Conservation (phyloP, 177 flowering plant genomes). For the Telopea speciosissima region DNA sequence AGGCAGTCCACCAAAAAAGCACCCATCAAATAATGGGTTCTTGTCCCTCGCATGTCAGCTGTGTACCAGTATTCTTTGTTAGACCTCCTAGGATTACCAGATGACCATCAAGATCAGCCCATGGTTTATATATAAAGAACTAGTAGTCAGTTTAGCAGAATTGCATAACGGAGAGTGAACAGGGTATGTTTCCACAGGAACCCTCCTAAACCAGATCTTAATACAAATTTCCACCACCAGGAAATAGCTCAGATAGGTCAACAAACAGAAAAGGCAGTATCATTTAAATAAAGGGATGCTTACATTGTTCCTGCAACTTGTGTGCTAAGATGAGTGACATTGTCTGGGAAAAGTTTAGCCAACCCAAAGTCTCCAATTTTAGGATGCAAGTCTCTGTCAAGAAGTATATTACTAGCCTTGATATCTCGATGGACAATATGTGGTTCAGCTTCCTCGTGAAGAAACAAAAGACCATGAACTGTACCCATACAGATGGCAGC, state of each 20-base stretch:
- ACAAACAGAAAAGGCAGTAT: background rate
- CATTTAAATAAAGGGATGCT: slow-evolving; percentile 20
- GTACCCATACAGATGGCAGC: slow-evolving; percentile 63
- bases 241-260: background rate
- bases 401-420: slow-evolving; percentile 82
- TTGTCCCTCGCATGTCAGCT: background rate
- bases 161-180: background rate
- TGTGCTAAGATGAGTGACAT: slow-evolving; percentile 81
- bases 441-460: slow-evolving; percentile 81
- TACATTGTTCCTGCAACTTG: slow-evolving; percentile 91
- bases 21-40: background rate
- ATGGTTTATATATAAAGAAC: too few relatives aligned
- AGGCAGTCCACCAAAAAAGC: background rate
- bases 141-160: background rate
- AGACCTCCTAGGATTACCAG: background rate
- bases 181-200: background rate
- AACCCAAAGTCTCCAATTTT: slow-evolving; percentile 93
- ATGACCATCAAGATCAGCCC: background rate
- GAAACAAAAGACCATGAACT: slow-evolving; percentile 74
- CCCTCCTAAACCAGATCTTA: background rate
- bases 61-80: background rate
- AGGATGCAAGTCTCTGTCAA: slow-evolving; percentile 54
- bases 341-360: slow-evolving; percentile 86
- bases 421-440: slow-evolving; percentile 77
- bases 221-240: background rate